phyloP scores from a whole-genome alignment of 495 filamentous ascomycete genomes.

The Aspergillus sparsus region DNA sequence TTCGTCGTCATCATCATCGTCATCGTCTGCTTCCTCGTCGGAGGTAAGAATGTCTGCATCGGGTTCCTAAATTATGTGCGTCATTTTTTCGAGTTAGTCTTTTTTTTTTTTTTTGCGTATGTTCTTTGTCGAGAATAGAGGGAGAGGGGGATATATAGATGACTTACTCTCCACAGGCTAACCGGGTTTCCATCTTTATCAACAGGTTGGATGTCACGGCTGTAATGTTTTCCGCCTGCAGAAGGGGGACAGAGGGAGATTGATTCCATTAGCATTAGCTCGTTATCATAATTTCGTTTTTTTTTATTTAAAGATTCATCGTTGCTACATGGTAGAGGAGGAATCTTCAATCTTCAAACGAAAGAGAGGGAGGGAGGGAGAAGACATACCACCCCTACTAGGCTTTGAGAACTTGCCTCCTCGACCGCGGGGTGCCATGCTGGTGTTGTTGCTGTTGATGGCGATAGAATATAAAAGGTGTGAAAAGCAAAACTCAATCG shows the following conservation, averaged over 20 bases:
- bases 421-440: slow-evolving; percentile 61
- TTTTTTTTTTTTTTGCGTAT: not conserved
- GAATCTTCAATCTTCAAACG: too few species aligned
- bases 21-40: slow-evolving; percentile 50
- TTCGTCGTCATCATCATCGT: slow-evolving; percentile 46
- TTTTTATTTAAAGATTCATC: not conserved
- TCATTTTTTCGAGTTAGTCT: not conserved
- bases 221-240: slow-evolving; percentile 91
- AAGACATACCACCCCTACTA: slow-evolving; percentile 72
- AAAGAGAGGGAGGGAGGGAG: not conserved
- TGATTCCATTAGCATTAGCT: not conserved
- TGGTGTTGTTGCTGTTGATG: slow-evolving; percentile 13
- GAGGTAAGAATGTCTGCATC: not conserved
- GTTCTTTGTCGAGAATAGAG: not conserved
- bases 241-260: too few species aligned
- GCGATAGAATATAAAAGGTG: not conserved
- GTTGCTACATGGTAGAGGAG: too few species aligned
- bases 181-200: slow-evolving; percentile 78
- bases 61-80: not conserved
- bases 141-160: slow-evolving; percentile 1
- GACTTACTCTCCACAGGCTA: slow-evolving; percentile 74
- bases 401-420: slow-evolving; percentile 95
- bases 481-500: too few species aligned
- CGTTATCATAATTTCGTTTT: not conserved
- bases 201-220: slow-evolving; percentile 79